Evolutionary conservation across 176 grass and related monocot species (phyloP).

Genomic region (Oryza australiensis): DNA sequence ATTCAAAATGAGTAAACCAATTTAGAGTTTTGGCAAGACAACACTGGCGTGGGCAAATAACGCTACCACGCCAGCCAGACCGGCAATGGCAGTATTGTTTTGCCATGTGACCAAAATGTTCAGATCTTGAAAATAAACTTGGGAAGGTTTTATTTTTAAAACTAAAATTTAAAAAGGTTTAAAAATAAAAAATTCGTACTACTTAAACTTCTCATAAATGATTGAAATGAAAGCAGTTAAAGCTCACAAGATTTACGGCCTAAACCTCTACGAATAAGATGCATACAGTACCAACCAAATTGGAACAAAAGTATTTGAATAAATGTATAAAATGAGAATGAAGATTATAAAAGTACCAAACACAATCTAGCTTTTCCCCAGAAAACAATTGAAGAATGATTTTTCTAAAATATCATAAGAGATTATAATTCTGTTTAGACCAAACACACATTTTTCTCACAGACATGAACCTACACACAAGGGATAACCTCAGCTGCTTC

Average conservation of each 20-base stretch:
- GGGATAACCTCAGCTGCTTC: background rate
- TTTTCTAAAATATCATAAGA: constrained; percentile 6
- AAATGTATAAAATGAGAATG: background rate
- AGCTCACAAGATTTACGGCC: background rate
- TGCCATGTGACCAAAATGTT: too few species aligned
- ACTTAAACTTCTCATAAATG: background rate
- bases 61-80: too few species aligned
- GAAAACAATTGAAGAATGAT: background rate
- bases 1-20: constrained; percentile 20
- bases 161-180: too few species aligned
- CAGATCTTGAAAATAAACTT: too few species aligned
- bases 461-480: background rate
- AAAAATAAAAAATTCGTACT: too few species aligned
- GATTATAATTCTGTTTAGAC: background rate
- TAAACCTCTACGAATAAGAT: background rate
- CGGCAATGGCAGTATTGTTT: too few species aligned
- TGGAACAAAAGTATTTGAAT: background rate
- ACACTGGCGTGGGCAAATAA: too few species aligned
- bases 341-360: constrained; percentile 7
- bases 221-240: constrained; percentile 20
- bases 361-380: background rate
- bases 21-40: background rate
- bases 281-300: background rate
- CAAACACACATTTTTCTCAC: too few species aligned
- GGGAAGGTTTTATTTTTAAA: too few species aligned